Evolutionary conservation across 179 eudicot genomes (phyloP), one percentile per base, ranked within the genome.

Genomic region (Silene coronaria): DNA sequence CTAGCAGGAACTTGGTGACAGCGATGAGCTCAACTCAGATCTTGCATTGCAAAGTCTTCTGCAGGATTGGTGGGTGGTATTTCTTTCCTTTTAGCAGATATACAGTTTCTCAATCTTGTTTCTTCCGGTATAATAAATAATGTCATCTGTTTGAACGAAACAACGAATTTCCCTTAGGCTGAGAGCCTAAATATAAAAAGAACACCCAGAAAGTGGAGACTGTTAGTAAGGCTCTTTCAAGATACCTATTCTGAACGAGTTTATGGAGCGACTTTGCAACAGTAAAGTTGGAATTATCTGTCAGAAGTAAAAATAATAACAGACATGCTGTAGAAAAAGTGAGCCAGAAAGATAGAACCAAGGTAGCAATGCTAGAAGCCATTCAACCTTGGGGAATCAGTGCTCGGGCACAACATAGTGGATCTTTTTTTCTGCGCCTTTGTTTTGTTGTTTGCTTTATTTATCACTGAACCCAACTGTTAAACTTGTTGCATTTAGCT

Each of bases 51-150:
- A 84, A 82, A 72, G 58, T 60, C 57, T 78, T 79, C 76, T 79
- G 77, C 81, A 76, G 34, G 90, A 88, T 85, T 84, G 97, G 96
- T 30, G 21, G 91, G 96, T 26, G 28, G 21, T 12, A 23, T 53
- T 67, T 72, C 78, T 72, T 76, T 46, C 55, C 48, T 27, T 77
- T 59, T 11, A 59, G 17, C 51, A 46, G 26, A 12, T 65, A 10
- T 76, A 26, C 67, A 73, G 65, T 55, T 45, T 30, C 27, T 7
- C 10, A 24, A 8, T 72, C 5, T 71, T 19, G 66, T 26, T 45
- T 17, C 38, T 17, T 65, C 59, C 46, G 48, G 19, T 24, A 9
- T 26, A 13, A n/a, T n/a, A n/a, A n/a, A n/a, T n/a, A n/a, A n/a
- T 67, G 51, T 68, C 77, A 36, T 67, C 11, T 69, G 46, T 8